Base-by-base conservation (phyloP, 345 rosid species). In the Citrus unshiu region DNA sequence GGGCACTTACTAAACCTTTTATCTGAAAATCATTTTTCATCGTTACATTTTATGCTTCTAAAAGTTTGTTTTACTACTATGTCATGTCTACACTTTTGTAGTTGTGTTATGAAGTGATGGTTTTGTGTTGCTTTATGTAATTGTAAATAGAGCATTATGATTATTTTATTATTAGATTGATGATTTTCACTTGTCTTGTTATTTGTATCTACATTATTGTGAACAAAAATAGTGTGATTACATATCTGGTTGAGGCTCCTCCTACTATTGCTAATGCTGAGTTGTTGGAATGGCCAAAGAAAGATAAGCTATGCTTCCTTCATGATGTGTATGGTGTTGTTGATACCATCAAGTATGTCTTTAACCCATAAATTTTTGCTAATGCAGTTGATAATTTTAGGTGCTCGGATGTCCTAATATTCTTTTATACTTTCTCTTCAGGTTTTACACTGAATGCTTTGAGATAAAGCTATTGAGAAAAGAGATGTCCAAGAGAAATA, bases 401-500 rank as follows among this genome's bases (percentile, higher is more conserved):
- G 27, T 61, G 32, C 98, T 97, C 0, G 95, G 40, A 7, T 37
- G 9, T 61, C 13, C 65, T 61, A 18, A 25, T 61, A 4, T 25
- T 59, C 29, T 59, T 24, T 13, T n/a, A 24, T n/a, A n/a, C 25
- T n/a, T n/a, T 59, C 29, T 59, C 24, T 49, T 43, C 77, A 91
- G 98, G 86, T 95, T 95, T 74, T 95, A 95, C 76, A 93, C 95
- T 22, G 97, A 95, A 78, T 86, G 93, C 82, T 91, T 93, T 61
- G 98, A 98, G 72, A 95, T 93, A 98, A 95, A 91, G 83, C 74
- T 95, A 76, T 77, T 92, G 91, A 92, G 98, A 89, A 65, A 78
- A 93, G 98, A 84, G 98, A 92, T 72, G 27, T 95, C 62, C 98
- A 92, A 70, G 97, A 93, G 89, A 95, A 93, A 80, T 92, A 92